Evolutionary conservation across 768 basidiomycete genomes (phyloP).

Genomic region (Paxillus rubicundulus): DNA sequence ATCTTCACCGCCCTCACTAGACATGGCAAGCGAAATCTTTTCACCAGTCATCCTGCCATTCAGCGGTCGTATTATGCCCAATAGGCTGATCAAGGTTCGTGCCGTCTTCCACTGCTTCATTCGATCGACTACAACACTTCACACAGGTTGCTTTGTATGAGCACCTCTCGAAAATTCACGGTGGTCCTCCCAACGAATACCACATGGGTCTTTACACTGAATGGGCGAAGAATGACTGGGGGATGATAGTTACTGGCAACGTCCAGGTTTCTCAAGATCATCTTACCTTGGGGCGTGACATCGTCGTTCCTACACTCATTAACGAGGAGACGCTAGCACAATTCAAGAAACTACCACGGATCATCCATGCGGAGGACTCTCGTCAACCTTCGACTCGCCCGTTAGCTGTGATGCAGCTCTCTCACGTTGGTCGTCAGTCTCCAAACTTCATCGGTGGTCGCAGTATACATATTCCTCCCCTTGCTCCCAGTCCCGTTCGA

Average conservation of each 20-base stretch:
- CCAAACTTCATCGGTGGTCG: conserved; percentile 69
- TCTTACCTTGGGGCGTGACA: conserved; percentile 69
- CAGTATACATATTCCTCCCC: conserved; percentile 52
- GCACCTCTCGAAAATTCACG: conserved; percentile 60
- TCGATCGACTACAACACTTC: not conserved
- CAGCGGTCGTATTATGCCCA: conserved; percentile 36
- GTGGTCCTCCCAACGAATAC: conserved; percentile 67
- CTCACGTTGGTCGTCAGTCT: conserved; percentile 82
- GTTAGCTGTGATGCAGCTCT: conserved; percentile 79
- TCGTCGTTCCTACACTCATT: conserved; percentile 51
- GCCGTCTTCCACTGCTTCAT: not conserved
- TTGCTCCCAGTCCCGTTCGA: conserved; percentile 68
- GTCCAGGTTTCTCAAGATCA: conserved; percentile 65
- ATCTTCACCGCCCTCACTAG: no score
- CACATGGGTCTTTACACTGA: conserved; percentile 66
- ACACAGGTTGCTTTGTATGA: conserved; percentile 88
- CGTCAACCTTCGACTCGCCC: conserved; percentile 8
- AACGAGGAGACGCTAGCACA: conserved; percentile 44
- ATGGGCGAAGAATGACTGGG: conserved; percentile 81
- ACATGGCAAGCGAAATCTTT: conserved; percentile 22
- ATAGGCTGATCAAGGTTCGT: conserved; percentile 55
- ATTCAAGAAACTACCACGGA: conserved; percentile 48
- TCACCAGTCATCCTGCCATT: conserved; percentile 31
- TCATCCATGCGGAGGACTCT: conserved; percentile 43
- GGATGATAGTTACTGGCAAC: conserved; percentile 87